Evolutionary conservation across 306 rosid genomes (phyloP), one percentile per base, ranked within the genome.

Genomic region (Rosa chinensis): DNA sequence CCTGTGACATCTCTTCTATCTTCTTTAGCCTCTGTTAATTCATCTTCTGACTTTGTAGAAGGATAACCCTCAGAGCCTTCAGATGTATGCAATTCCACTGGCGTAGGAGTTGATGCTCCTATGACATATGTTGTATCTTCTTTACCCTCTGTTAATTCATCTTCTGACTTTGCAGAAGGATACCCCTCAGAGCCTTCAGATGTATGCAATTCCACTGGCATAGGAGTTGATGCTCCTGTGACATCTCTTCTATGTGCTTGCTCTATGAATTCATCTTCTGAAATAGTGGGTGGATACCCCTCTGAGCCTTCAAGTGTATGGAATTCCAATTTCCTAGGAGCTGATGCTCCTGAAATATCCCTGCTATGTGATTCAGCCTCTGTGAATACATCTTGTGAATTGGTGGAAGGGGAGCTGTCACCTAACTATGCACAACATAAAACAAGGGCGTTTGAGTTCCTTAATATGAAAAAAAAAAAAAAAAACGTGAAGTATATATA

Each of bases 141-240:
- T 56, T 63, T 66, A 55, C 21, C 68, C 21, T 28, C 77, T 44
- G 63, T 76, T 45, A 66, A 32, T 44, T 64, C 81, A 49, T 82
- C 85, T 82, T 83, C 90, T 69, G 67, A 44, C 52, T 79, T 80
- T 5, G 77, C 73, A 79, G 86, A 69, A 25, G 82, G 80, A 52
- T 87, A 92, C 93, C 84, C 82, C 14, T 68, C 39, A 40, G 67
- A 66, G 39, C 49, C 72, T 76, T 81, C 86, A 83, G 39, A 61
- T 73, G 87, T 50, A 81, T 77, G 66, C 23, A 71, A 67, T 77
- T 86, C 86, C 64, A 35, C 6, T 10, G 8, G 20, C 16, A 2
- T 50, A 72, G 63, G 76, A 66, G 40, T 66, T 73, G 84, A 79
- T 53, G 78, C 64, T 72, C 13, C 79, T 67, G 64, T 82, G 64